Evolutionary conservation across 1,284 basidiomycete genomes (phyloP), one percentile per base, ranked within the genome.

Genomic region (Moniliophthora roreri): DNA sequence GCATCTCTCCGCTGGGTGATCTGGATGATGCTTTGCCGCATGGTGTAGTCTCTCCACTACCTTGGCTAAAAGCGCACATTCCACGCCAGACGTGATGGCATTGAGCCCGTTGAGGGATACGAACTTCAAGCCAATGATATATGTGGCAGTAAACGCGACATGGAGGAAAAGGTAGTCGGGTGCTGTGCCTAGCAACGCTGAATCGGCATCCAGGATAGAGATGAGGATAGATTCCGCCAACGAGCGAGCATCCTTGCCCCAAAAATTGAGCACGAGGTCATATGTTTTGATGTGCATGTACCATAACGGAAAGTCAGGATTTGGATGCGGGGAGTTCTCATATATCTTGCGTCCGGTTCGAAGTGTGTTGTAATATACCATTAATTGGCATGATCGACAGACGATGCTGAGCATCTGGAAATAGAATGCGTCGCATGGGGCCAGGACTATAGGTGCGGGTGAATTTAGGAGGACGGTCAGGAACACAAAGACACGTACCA

Each of bases 341-440:
- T 32, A 32, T 32, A 32, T 32, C 7, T 6, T 6, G 11, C 28
- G 28, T 32, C 28, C 28, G 28, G 28, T 32, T 11, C 28, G 28
- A 11, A 32, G 28, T 6, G 28, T 6, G 28, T 32, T 32, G 28
- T 6, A 32, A 32, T 32, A 32, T 11, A 32, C 28, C 28, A 32
- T 6, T 6, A 32, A 11, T 11, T 32, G 28, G 11, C 28, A 32
- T 11, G 28, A 32, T 11, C 28, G 28, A 11, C 28, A 32, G 6
- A 32, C 11, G 7, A 32, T 11, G 28, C 28, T 32, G n/a, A 76
- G 61, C 60, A 73, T 70, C 35, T 69, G 67, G 53, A 72, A 71
- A 53, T 75, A 67, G 52, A 76, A 74, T 18, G 58, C 57, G 44
- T 79, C 76, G 48, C 69, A 58, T 54, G 71, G 69, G 60, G 65